These are phyloP conservation scores for Gillenia trifoliata DNA, from an alignment of 306 rosid genomes.

Conservation along the genomic window DNA sequence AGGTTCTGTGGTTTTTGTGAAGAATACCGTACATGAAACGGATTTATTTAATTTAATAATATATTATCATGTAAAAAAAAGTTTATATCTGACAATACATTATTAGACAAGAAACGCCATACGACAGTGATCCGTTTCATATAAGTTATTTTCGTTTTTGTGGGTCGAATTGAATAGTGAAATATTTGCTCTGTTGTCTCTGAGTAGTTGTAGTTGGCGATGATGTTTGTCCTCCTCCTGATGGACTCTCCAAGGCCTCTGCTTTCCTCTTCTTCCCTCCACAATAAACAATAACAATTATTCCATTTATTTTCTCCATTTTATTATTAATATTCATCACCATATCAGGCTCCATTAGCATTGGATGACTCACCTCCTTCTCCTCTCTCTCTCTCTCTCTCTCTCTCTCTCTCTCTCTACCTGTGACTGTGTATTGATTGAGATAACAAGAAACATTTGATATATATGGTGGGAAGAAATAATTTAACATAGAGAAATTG, in stretches of 20 bases:
- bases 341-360: neutral
- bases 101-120: no score
- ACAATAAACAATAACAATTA: slow-evolving; percentile 15
- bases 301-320: neutral
- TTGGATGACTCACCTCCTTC: slow-evolving; percentile 3
- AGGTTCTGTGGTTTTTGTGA: slow-evolving; percentile 37
- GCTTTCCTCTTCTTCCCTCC: slow-evolving; percentile 12
- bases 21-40: no score
- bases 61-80: no score
- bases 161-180: no score
- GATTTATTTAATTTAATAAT: no score
- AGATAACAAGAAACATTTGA: slow-evolving; percentile 9
- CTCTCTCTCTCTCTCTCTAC: slow-evolving; percentile 13
- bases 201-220: slow-evolving; percentile 35
- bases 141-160: no score
- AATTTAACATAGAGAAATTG: slow-evolving; percentile 1
- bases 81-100: no score
- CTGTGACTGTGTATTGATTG: neutral
- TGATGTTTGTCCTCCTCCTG: slow-evolving; percentile 27
- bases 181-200: slow-evolving; percentile 54
- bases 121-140: no score
- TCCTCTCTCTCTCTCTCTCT: slow-evolving; percentile 20
- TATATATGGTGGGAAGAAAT: slow-evolving; percentile 6
- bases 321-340: slow-evolving; percentile 1
- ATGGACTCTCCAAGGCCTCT: slow-evolving; percentile 38